Base-by-base conservation (phyloP, 1,139 yeast genomes). In the Diutina catenulata region DNA sequence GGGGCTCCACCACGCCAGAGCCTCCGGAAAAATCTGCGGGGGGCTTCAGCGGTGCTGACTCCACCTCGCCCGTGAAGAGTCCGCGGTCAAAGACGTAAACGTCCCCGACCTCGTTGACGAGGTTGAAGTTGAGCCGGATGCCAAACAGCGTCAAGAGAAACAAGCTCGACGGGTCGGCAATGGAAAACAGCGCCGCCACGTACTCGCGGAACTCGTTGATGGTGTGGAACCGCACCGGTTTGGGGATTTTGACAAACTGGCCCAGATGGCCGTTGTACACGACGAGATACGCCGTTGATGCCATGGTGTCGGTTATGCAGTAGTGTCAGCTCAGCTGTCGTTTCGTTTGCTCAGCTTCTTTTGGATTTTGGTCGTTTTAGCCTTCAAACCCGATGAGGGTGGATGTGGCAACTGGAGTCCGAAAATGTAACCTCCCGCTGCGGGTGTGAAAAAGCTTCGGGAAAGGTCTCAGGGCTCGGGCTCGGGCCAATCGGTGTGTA, bases 91-190 rank as follows among this genome's bases (percentile, higher is more conserved):
- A 39, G 25, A 42, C 43, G 33, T 69, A 79, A 3, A 79, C 60
- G 40, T 75, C 80, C 39, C 57, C 58, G 25, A 61, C 47, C 38
- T 65, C 71, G 45, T 63, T 61, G 37, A 72, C 57, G 49, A 69
- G 65, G 28, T 64, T 60, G 47, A 64, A 74, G 51, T 72, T 76
- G 45, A 79, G 59, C 47, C 71, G 75, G 36, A 71, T 66, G 0
- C 87, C 91, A 55, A 70, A 78, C 2, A 83, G 74, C 1, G 82
- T 68, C 33, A 80, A 55, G n/a, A 80, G 56, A 45, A 80, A 74
- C 33, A 77, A 52, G 45, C 75, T 70, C 20, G 13, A 11, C 10
- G 47, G 38, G 33, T 49, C 46, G 33, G 47, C 35, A 14, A 31
- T 45, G 11, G 55, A 47, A 33, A 53, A 50, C 25, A 39, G 35